Evolutionary conservation across 768 basidiomycete species (phyloP).

Genomic region (Lactarius psammicola): DNA sequence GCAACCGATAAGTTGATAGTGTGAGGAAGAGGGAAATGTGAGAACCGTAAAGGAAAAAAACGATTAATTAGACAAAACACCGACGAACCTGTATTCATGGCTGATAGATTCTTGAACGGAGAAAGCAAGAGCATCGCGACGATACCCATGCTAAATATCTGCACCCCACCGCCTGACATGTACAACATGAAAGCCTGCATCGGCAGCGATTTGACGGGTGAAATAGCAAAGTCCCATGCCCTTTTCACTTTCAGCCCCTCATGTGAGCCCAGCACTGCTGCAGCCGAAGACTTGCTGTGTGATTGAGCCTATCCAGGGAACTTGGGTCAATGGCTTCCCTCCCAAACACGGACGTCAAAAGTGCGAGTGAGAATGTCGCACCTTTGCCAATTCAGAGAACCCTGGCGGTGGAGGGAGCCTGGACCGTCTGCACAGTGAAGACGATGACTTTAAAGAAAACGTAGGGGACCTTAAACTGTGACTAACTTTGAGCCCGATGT

Average conservation of each 20-base stretch:
- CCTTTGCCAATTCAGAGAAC: slow-evolving; percentile 19
- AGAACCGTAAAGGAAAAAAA: neutral
- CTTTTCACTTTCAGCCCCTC: slow-evolving; percentile 70
- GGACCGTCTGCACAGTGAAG: slow-evolving; percentile 2
- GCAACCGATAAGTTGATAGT: neutral
- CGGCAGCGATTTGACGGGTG: slow-evolving; percentile 86
- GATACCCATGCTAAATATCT: slow-evolving; percentile 96
- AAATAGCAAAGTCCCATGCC: slow-evolving; percentile 82
- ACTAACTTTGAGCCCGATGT: slow-evolving; percentile 18
- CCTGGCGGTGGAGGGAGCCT: slow-evolving; percentile 21
- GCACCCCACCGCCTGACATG: slow-evolving; percentile 95
- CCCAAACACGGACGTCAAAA: neutral
- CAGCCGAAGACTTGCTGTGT: slow-evolving; percentile 36
- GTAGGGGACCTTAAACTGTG: neutral
- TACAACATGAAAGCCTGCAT: slow-evolving; percentile 99
- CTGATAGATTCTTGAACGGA: slow-evolving; percentile 80
- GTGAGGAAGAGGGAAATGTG: neutral
- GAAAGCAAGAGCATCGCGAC: slow-evolving; percentile 88
- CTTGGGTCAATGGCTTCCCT: neutral
- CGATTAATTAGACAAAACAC: neutral
- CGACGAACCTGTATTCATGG: slow-evolving; percentile 71
- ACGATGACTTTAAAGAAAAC: neutral
- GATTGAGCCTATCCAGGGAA: slow-evolving; percentile 42
- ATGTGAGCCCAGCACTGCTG: slow-evolving; percentile 50
- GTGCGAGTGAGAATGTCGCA: neutral